A percentile compares a stretch with the other conserved stretches of the same genome.
Conservation (phyloP, 345 rosid species). For the Lumnitzera racemosa region DNA sequence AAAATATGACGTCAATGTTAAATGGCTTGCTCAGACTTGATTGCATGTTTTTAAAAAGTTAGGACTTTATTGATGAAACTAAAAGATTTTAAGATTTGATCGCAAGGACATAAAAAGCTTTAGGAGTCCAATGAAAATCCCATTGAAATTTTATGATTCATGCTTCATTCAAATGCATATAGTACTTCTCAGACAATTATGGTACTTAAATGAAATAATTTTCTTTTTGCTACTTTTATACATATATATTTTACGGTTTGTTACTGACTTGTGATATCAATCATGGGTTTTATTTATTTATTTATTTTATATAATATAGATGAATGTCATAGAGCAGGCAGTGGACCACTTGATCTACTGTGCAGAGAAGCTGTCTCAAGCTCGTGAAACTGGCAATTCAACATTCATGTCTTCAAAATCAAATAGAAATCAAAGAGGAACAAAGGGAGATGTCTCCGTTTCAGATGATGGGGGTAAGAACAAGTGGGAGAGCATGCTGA, state of each 20-base stretch:
- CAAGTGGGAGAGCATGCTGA: constrained; percentile 1
- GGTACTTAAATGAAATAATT: too few relatives aligned
- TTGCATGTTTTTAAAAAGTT: too few relatives aligned
- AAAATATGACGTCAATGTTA: too few relatives aligned
- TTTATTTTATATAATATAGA: constrained; percentile 1
- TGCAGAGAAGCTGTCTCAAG: constrained; percentile 43
- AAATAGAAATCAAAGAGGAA: constrained; percentile 15
- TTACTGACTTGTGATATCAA: background rate
- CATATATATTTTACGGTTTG: background rate
- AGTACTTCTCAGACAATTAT: too few relatives aligned
- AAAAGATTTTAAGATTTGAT: too few relatives aligned
- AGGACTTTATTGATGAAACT: too few relatives aligned
- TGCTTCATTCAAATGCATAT: too few relatives aligned
- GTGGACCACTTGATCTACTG: constrained; percentile 64
- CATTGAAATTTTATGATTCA: too few relatives aligned
- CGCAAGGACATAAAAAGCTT: too few relatives aligned
- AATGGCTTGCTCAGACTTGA: too few relatives aligned
- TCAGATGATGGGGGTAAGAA: constrained; percentile 38
- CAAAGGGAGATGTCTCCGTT: constrained; percentile 21
- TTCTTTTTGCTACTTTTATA: background rate
- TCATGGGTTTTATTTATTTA: background rate
- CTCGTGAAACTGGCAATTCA: constrained; percentile 18
- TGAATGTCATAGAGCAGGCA: constrained; percentile 45
- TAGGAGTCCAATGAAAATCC: too few relatives aligned
- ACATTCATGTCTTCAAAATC: constrained; percentile 14